phyloP scores from a whole-genome alignment of 169 alveolate species.

The Plasmodium gonderi region DNA sequence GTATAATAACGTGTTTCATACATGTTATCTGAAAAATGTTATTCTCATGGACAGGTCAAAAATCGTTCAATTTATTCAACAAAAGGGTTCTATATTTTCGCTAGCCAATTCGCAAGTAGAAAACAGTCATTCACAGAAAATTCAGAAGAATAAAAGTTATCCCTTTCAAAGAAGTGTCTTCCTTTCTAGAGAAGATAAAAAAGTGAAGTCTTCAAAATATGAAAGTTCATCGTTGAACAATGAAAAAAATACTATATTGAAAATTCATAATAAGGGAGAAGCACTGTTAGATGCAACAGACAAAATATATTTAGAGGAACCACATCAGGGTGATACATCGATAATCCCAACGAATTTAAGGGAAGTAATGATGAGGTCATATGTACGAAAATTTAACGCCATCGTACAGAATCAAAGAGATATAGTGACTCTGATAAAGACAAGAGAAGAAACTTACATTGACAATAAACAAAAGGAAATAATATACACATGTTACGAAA shows the following conservation, averaged over 20 bases:
- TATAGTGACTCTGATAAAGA: constrained; percentile 5
- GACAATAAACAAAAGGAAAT: neutral
- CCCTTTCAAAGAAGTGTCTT: neutral
- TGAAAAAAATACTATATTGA: neutral
- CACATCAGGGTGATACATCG: too few relatives aligned
- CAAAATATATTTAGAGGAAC: neutral
- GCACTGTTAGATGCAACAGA: neutral
- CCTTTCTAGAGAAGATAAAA: neutral
- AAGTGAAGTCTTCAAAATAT: neutral
- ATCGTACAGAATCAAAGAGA: neutral
- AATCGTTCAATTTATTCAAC: neutral
- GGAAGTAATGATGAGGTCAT: neutral
- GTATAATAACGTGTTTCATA: constrained; percentile 42
- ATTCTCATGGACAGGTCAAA: constrained; percentile 43
- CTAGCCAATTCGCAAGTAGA: neutral
- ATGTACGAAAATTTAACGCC: neutral
- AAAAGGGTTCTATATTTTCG: neutral
- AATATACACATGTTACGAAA: constrained; percentile 25
- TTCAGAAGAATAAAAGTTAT: neutral
- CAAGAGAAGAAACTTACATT: constrained; percentile 36
- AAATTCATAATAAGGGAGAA: neutral
- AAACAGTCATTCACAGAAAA: neutral
- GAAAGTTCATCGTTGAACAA: neutral
- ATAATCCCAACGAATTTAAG: neutral
- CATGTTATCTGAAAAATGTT: constrained; percentile 51